phyloP scores from a whole-genome alignment of 129 eudicot genomes.

The Rutidosis leptorrhynchoides region DNA sequence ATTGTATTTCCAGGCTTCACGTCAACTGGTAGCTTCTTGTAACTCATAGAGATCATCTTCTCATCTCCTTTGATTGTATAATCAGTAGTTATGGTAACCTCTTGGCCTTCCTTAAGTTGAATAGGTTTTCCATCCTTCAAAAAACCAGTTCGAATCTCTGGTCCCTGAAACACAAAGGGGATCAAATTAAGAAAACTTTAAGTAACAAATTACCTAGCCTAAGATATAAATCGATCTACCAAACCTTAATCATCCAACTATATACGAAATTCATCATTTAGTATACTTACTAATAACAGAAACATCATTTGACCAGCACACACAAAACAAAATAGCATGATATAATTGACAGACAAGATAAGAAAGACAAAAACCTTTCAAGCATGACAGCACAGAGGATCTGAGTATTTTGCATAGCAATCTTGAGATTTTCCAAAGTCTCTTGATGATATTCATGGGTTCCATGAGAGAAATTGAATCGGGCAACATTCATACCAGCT shows the following conservation, averaged over 20 bases:
- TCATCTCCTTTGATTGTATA: constrained; percentile 75
- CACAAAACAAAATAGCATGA: too few species aligned
- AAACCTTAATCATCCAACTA: too few species aligned
- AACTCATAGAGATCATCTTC: constrained; percentile 80
- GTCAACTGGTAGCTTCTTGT: constrained; percentile 73
- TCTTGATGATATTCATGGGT: constrained; percentile 91
- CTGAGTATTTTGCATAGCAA: constrained; percentile 71
- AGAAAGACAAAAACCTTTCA: constrained; percentile 51
- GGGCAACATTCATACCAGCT: constrained; percentile 91
- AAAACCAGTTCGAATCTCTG: constrained; percentile 94
- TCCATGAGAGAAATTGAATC: constrained; percentile 90
- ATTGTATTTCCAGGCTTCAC: constrained; percentile 79
- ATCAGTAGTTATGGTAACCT: constrained; percentile 74
- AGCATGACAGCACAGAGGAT: constrained; percentile 83
- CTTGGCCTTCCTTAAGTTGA: constrained; percentile 82
- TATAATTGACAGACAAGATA: too few species aligned
- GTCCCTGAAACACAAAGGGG: constrained; percentile 88
- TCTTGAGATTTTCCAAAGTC: constrained; percentile 64
- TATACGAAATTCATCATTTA: too few species aligned
- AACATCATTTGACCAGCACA: too few species aligned
- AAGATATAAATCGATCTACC: too few species aligned
- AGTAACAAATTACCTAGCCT: too few species aligned
- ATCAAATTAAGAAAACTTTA: too few species aligned
- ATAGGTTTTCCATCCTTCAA: constrained; percentile 68
- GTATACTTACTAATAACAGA: too few species aligned